phyloP scores from a whole-genome alignment of 495 filamentous ascomycete species.

The Terfezia claveryi region DNA sequence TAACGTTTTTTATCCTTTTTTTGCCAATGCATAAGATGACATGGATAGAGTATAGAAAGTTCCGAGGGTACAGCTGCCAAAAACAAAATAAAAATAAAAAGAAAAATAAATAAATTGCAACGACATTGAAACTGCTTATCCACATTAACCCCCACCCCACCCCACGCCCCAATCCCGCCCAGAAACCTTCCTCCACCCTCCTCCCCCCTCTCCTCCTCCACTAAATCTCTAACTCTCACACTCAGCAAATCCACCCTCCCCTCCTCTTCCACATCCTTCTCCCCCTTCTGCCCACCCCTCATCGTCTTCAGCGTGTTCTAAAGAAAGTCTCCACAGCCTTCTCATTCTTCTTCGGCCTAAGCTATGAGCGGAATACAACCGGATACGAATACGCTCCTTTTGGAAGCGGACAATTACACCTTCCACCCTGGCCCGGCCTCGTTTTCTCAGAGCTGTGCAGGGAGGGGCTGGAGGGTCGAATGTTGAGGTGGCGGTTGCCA shows the following conservation, averaged over 20 bases:
- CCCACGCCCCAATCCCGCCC: slow-evolving; percentile 18
- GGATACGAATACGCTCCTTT: slow-evolving; percentile 82
- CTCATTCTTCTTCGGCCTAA: slow-evolving; percentile 33
- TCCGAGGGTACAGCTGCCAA: no score
- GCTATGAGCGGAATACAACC: slow-evolving; percentile 41
- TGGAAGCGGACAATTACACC: slow-evolving; percentile 20
- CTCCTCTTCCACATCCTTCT: slow-evolving; percentile 22
- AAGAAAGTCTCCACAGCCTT: slow-evolving; percentile 23
- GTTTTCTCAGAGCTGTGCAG: slow-evolving; percentile 14
- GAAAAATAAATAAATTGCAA: no score
- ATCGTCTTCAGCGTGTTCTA: slow-evolving; percentile 23
- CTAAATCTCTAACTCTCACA: slow-evolving; percentile 13
- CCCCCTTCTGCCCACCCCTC: slow-evolving; percentile 1
- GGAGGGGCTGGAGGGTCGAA: background rate
- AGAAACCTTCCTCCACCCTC: slow-evolving; percentile 21
- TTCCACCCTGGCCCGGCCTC: background rate
- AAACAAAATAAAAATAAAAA: no score
- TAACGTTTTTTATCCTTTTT: no score
- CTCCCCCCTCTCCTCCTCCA: slow-evolving; percentile 11
- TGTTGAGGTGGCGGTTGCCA: slow-evolving; percentile 17
- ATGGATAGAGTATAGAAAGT: no score
- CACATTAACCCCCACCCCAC: background rate
- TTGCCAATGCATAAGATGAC: no score
- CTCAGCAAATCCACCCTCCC: slow-evolving; percentile 16
- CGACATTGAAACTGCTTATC: no score